Base-by-base conservation (phyloP, 257 asterid genomes). In the Solanum ossicruentum region DNA sequence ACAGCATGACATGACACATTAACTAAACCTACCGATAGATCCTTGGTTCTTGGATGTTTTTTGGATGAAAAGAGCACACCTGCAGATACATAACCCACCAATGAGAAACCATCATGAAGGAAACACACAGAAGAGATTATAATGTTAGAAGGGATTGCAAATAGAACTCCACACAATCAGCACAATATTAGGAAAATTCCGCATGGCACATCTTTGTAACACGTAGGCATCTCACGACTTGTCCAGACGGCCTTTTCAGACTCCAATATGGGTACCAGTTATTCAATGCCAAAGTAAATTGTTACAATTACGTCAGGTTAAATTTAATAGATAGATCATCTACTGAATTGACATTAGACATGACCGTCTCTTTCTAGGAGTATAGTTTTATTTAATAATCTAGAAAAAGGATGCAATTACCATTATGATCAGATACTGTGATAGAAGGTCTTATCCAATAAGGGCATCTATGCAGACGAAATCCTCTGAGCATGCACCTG, bases 401-500 rank as follows among this genome's bases (percentile, higher is more conserved):
- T 16, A 52, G 47, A 77, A 41, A 77, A 12, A 32, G 85, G 47
- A 61, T 83, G 70, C 15, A 49, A 84, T 84, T 60, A 96, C 99
- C 99, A 88, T 89, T 93, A 89, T 96, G 99, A 88, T 96, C 89
- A 78, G 95, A 95, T 70, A 96, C 92, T 51, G 98, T 94, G 82
- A 96, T 93, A 82, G 98, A 91, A 82, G 98, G 97, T 89, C 98
- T 92, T 83, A 96, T 89, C 99, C 99, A 96, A 85, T 93, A 93
- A 57, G 99, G 99, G 90, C 98, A 96, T 84, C 93, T 93, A 60
- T 91, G 99, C 88, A 96, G 95, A 86, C 98, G 98, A 85, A 96
- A 93, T 87, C 98, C 99, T 92, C 98, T 91, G 85, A 96, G 98
- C 93, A 96, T 91, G 92, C 97, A 93, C 94, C 99, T 96, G 95